These are phyloP conservation scores for Plenodomus tracheiphilus DNA, from an alignment of 2,329 filamentous ascomycete genomes.

Conservation along the genomic window DNA sequence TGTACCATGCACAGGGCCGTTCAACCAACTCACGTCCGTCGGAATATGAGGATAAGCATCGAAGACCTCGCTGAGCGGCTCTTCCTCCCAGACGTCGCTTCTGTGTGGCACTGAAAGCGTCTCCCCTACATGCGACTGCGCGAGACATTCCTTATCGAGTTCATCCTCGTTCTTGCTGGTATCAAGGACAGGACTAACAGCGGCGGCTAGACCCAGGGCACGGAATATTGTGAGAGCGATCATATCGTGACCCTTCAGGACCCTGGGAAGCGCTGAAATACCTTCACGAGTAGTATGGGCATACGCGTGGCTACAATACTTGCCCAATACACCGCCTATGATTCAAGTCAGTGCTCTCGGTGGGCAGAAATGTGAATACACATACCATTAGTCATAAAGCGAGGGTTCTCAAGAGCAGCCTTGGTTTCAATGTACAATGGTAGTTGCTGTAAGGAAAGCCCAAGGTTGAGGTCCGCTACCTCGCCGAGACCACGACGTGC, in stretches of 20 bases:
- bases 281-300: slow-evolving; percentile 43
- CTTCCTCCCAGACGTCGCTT: not conserved
- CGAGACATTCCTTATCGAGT: not conserved
- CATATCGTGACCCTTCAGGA: slow-evolving; percentile 54
- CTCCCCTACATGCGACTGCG: not conserved
- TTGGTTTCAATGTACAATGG: slow-evolving; percentile 44
- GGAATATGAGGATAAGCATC: not conserved
- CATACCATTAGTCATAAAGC: slow-evolving; percentile 46
- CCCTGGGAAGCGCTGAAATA: slow-evolving; percentile 34
- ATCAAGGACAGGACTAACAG: slow-evolving; percentile 35
- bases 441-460: slow-evolving; percentile 39
- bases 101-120: not conserved
- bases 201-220: slow-evolving; percentile 35
- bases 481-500: slow-evolving; percentile 42
- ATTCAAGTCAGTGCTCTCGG: not conserved
- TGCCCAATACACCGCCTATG: slow-evolving; percentile 50
- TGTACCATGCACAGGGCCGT: slow-evolving; percentile 1
- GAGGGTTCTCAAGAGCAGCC: slow-evolving; percentile 30
- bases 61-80: not conserved
- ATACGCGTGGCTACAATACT: slow-evolving; percentile 54
- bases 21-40: slow-evolving; percentile 6
- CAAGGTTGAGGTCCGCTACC: slow-evolving; percentile 18
- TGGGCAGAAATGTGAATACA: slow-evolving; percentile 4
- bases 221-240: slow-evolving; percentile 45
- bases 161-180: not conserved